Evolutionary conservation across 2,329 filamentous ascomycete species (phyloP).

Genomic region (Pseudonectria buxi): DNA sequence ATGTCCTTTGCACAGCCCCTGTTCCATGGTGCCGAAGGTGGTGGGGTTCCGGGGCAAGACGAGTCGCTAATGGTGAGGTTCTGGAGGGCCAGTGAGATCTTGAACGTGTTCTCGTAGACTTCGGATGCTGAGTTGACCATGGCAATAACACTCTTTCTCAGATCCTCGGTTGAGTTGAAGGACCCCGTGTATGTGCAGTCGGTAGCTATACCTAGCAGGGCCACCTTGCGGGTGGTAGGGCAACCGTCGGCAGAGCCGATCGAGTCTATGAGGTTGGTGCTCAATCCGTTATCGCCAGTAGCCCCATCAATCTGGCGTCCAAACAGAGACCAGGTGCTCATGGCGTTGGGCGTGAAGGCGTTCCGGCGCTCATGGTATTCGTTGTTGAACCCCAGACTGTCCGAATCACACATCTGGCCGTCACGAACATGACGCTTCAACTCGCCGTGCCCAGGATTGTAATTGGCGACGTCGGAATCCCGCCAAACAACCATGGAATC

Average conservation of each 20-base stretch:
- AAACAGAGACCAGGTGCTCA: constrained; percentile 60
- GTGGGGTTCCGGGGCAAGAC: constrained; percentile 65
- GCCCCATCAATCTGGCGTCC: constrained; percentile 67
- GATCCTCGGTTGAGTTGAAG: constrained; percentile 58
- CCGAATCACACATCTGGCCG: constrained; percentile 59
- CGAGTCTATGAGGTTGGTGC: constrained; percentile 65
- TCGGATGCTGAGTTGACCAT: constrained; percentile 82
- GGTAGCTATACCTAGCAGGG: constrained; percentile 83
- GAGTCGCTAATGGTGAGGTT: constrained; percentile 74
- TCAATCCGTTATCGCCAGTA: constrained; percentile 63
- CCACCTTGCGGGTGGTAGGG: constrained; percentile 82
- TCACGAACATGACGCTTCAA: constrained; percentile 52
- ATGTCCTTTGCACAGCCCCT: constrained; percentile 57
- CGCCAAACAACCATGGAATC: constrained; percentile 89
- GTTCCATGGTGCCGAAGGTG: constrained; percentile 74
- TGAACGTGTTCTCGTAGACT: constrained; percentile 86
- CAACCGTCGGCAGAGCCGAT: constrained; percentile 84
- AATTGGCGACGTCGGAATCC: constrained; percentile 71
- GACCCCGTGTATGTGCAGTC: constrained; percentile 80
- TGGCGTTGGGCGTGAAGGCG: constrained; percentile 50
- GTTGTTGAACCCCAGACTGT: constrained; percentile 74
- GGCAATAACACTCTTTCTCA: constrained; percentile 68
- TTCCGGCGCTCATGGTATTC: constrained; percentile 47
- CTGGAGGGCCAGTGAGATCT: constrained; percentile 84
- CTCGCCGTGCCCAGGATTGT: constrained; percentile 43